These are phyloP conservation scores for Balakata baccata DNA, from an alignment of 345 rosid genomes.

Conservation along the genomic window DNA sequence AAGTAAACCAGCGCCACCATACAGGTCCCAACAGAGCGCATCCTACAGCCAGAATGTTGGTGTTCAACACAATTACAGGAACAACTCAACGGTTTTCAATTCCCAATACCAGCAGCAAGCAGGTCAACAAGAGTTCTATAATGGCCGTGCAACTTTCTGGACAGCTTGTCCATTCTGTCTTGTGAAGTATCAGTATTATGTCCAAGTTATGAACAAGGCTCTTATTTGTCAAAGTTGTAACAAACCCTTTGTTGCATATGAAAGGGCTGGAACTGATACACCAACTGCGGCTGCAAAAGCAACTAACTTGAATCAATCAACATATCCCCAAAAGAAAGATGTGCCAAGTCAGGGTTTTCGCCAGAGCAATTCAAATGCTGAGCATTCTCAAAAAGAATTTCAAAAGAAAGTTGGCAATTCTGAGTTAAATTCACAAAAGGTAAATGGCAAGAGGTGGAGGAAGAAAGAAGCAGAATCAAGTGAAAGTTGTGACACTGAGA, in stretches of 20 bases:
- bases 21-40: slow-evolving; percentile 37
- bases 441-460: slow-evolving; percentile 47
- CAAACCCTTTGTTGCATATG: slow-evolving; percentile 50
- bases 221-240: slow-evolving; percentile 51
- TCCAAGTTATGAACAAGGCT: slow-evolving; percentile 31
- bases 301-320: slow-evolving; percentile 30
- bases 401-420: slow-evolving; percentile 27
- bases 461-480: slow-evolving; percentile 49
- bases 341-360: slow-evolving; percentile 37
- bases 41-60: slow-evolving; percentile 26
- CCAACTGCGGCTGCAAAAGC: slow-evolving; percentile 23
- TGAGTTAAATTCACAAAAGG: slow-evolving; percentile 33
- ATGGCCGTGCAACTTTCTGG: slow-evolving; percentile 51
- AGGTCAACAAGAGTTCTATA: slow-evolving; percentile 34
- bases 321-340: slow-evolving; percentile 38
- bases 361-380: slow-evolving; percentile 30
- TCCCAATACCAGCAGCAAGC: slow-evolving; percentile 34
- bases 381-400: slow-evolving; percentile 27
- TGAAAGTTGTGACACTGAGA: slow-evolving; percentile 45
- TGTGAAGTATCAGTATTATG: slow-evolving; percentile 42
- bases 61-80: slow-evolving; percentile 23
- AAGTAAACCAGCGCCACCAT: slow-evolving; percentile 34
- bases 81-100: slow-evolving; percentile 32
- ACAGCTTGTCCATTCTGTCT: slow-evolving; percentile 68
- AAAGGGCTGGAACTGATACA: slow-evolving; percentile 1